These are phyloP conservation scores for Protomyces pachydermus DNA, from an alignment of 1,139 yeast species.

Conservation along the genomic window DNA sequence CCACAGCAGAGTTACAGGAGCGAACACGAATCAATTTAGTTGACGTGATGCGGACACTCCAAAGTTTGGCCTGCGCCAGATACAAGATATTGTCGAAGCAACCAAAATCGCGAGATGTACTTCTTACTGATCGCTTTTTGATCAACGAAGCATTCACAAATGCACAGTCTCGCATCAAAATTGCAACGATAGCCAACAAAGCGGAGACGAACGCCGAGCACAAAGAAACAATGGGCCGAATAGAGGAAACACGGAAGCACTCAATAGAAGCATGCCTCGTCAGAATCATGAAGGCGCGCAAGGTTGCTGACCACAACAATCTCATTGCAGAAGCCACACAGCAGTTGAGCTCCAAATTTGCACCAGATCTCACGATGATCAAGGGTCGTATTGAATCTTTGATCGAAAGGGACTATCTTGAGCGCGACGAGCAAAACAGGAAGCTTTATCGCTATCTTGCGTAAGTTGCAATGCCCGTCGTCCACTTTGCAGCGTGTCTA, in stretches of 20 bases:
- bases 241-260: conserved; percentile 49
- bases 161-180: conserved; percentile 67
- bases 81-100: conserved; percentile 64
- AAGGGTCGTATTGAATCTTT: conserved; percentile 76
- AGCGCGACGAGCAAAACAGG: conserved; percentile 61
- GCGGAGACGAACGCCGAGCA: conserved; percentile 45
- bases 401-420: conserved; percentile 76
- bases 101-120: conserved; percentile 66
- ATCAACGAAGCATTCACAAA: conserved; percentile 70
- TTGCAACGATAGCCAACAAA: conserved; percentile 59
- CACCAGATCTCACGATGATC: conserved; percentile 61
- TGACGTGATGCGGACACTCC: conserved; percentile 71
- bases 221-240: conserved; percentile 43
- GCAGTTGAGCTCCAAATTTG: conserved; percentile 61
- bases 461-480: conserved; percentile 30
- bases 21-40: conserved; percentile 66
- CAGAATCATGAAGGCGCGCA: conserved; percentile 75
- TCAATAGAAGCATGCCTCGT: conserved; percentile 87
- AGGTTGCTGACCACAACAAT: conserved; percentile 57
- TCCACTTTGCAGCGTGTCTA: too few relatives aligned
- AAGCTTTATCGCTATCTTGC: conserved; percentile 71
- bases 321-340: conserved; percentile 61
- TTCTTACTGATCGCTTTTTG: conserved; percentile 57
- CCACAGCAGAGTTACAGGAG: conserved; percentile 58
- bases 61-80: conserved; percentile 79